phyloP scores from a whole-genome alignment of 2,329 filamentous ascomycete genomes.

The Karstenula rhodostoma region DNA sequence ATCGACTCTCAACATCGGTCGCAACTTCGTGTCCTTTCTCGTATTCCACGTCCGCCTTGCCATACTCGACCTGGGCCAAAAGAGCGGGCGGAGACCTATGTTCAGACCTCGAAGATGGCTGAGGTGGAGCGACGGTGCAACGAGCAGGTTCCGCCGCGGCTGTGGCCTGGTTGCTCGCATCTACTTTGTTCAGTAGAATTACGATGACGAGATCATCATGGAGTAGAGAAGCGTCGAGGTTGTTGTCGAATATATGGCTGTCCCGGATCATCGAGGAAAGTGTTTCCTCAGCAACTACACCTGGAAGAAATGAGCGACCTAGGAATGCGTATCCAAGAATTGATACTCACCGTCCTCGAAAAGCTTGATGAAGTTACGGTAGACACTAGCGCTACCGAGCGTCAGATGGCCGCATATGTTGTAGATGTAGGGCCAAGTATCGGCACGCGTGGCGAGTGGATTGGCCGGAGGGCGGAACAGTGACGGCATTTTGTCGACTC shows the following conservation, averaged over 20 bases:
- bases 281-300: background rate
- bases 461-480: background rate
- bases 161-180: background rate
- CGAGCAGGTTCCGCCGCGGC: background rate
- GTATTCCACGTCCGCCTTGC: background rate
- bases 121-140: background rate
- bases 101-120: background rate
- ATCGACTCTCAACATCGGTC: background rate
- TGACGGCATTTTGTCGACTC: background rate
- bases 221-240: background rate
- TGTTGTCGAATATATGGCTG: background rate
- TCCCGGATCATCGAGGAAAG: background rate
- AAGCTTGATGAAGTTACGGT: constrained; percentile 3
- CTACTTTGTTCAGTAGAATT: background rate
- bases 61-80: background rate
- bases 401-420: background rate
- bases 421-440: constrained; percentile 1
- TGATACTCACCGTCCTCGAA: constrained; percentile 9
- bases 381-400: background rate
- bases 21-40: too few relatives aligned
- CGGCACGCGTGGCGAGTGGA: background rate
- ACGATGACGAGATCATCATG: constrained; percentile 8
- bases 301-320: background rate
- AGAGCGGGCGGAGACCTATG: background rate
- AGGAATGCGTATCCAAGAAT: background rate